These are phyloP conservation scores for Colletotrichum camelliae DNA, from an alignment of 2,329 filamentous ascomycete species.

Conservation along the genomic window DNA sequence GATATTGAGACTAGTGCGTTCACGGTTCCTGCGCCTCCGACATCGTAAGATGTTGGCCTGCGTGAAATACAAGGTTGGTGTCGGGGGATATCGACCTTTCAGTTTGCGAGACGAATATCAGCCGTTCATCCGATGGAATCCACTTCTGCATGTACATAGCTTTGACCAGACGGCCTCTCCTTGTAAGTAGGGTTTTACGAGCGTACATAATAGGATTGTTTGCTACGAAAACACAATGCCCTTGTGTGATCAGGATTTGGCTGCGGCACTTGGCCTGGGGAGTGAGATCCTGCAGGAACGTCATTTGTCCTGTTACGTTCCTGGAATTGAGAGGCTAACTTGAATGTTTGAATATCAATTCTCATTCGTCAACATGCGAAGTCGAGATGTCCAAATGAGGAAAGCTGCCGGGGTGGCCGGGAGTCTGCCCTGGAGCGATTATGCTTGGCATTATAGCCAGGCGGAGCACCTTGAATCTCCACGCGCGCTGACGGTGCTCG, in stretches of 20 bases:
- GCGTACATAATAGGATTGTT: background rate
- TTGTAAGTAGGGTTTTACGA: background rate
- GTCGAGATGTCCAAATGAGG: background rate
- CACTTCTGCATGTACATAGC: background rate
- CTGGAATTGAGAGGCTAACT: background rate
- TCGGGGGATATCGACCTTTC: background rate
- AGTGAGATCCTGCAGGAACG: background rate
- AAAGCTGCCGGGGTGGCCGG: background rate
- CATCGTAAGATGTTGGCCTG: background rate
- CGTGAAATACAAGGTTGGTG: background rate
- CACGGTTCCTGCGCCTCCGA: background rate
- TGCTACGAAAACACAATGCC: background rate
- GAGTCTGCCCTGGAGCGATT: background rate
- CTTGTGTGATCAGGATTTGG: background rate
- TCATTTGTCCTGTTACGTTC: background rate
- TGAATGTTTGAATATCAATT: background rate
- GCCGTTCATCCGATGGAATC: background rate
- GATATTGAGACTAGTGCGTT: constrained; percentile 19
- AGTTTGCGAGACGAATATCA: background rate
- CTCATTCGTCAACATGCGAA: background rate
- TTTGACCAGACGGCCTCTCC: background rate
- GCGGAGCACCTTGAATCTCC: background rate
- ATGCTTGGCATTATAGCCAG: background rate
- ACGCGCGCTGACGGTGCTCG: fast-evolving
- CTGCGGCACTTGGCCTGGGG: background rate